Percentiles rank a stretch among this genome's conserved stretches.
Evolutionary conservation across 2,329 filamentous ascomycete genomes (phyloP).

Genomic region (Mycosphaerella sp.): DNA sequence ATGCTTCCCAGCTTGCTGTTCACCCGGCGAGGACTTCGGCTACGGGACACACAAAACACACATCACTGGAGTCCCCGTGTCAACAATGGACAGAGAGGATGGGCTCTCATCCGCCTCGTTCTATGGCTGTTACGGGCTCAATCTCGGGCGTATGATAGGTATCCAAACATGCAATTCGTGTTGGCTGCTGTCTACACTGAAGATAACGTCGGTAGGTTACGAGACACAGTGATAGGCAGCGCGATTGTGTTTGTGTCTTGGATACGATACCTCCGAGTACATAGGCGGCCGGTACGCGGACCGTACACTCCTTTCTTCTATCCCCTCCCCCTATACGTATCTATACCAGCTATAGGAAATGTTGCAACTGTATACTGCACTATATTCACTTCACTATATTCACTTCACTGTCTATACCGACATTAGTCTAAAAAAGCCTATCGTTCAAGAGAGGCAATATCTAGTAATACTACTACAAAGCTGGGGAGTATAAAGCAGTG

Average conservation of each 20-base stretch:
- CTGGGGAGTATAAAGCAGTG: no score
- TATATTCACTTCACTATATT: no score
- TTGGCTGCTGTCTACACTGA: background rate
- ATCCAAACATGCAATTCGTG: background rate
- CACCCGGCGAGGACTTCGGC: conserved; percentile 5
- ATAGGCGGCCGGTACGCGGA: background rate
- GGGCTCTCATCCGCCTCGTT: background rate
- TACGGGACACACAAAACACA: conserved; percentile 3
- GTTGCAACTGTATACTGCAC: background rate
- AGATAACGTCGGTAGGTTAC: background rate
- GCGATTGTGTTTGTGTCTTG: no score
- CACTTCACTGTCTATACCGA: no score
- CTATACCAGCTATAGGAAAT: background rate
- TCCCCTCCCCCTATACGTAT: no score
- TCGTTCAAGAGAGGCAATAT: no score
- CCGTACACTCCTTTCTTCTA: background rate
- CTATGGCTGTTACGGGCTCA: background rate
- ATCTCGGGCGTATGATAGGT: no score
- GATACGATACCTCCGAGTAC: no score
- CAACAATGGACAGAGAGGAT: background rate
- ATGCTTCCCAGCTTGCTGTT: background rate
- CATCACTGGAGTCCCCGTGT: conserved; percentile 1
- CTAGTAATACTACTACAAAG: no score
- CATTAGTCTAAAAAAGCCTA: no score
- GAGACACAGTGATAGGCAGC: no score